Base-by-base conservation (phyloP, 345 rosid species). In the Geranium rotundifolium region DNA sequence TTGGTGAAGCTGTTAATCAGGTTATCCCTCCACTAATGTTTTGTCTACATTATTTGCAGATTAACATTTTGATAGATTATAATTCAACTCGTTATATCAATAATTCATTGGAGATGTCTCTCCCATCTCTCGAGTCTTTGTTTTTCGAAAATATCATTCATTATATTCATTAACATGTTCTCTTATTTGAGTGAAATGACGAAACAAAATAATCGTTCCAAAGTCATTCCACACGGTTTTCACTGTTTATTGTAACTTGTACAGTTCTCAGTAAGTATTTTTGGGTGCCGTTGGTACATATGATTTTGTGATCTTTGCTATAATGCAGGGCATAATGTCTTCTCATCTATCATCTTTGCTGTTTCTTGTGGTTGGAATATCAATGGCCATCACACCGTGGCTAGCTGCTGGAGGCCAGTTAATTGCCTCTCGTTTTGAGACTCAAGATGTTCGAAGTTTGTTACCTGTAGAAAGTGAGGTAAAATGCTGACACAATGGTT, bases 1-100 rank as follows among this genome's bases (percentile, higher is more conserved):
- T 92, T 63, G 98, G 98, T 65, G 98, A 92, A 76, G 95, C 98
- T 54, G 97, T 92, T 71, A 92, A 87, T 75, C 98, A 92, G 98
- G 98, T 89, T 66, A 54, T 63, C 59, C 64, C 52, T 57, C 56
- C 46, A 34, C 66, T 56, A n/a, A 20, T 59, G 18, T 41, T 13
- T 41, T 41, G 13, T 12, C 50, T 41, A 13, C 14, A 12, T 4
- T 6, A 41, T 41, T 41, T 41, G 12, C 10, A 41, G 9, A 41
- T 41, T 41, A 4, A 41, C 12, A 41, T n/a, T 41, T 41, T 6
- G 14, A 41, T 12, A 41, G 12, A 4, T 41, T 41, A 41, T 41
- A 41, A 12, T 41, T 41, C 50, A 41, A 31, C 37, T n/a, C n/a
- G n/a, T n/a, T n/a, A n/a, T n/a, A n/a, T n/a, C n/a, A n/a, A n/a